Evolutionary conservation across 2,329 filamentous ascomycete genomes (phyloP).

Genomic region (Fusarium sp.): DNA sequence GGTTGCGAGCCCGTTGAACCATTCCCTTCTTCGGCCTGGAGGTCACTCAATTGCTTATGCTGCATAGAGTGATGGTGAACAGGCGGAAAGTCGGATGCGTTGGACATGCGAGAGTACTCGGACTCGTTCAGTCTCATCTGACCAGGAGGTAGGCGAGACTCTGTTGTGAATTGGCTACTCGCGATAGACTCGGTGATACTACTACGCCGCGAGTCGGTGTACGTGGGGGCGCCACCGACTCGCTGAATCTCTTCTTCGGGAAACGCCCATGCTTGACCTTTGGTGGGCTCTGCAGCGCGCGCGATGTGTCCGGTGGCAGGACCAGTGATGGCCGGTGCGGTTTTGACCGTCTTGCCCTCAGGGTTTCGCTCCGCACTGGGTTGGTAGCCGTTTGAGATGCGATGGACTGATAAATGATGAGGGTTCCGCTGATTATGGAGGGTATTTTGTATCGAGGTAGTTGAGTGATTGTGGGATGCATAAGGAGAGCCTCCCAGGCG

Average conservation of each 20-base stretch:
- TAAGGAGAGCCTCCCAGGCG: conserved; percentile 75
- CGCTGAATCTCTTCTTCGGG: conserved; percentile 75
- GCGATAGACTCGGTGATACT: conserved; percentile 81
- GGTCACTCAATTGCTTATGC: conserved; percentile 74
- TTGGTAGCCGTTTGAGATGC: conserved; percentile 73
- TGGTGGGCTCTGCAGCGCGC: conserved; percentile 79
- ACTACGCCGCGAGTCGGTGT: conserved; percentile 75
- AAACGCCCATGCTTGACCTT: conserved; percentile 86
- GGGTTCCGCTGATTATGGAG: conserved; percentile 74
- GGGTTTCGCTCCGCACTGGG: conserved; percentile 68
- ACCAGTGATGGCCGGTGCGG: conserved; percentile 80
- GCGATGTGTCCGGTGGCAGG: conserved; percentile 72
- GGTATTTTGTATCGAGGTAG: conserved; percentile 77
- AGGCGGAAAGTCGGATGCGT: conserved; percentile 65
- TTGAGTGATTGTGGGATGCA: conserved; percentile 79
- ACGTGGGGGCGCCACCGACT: conserved; percentile 57
- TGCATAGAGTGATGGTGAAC: conserved; percentile 81
- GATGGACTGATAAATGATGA: conserved; percentile 63
- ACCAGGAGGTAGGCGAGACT: conserved; percentile 76
- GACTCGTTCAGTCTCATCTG: conserved; percentile 77
- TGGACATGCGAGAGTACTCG: conserved; percentile 61
- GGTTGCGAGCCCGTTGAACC: conserved; percentile 71
- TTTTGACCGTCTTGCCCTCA: conserved; percentile 66
- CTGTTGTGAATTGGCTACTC: conserved; percentile 81
- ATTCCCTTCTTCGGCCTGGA: conserved; percentile 67